phyloP scores from a whole-genome alignment of 2,329 filamentous ascomycete genomes.

The Ophiostoma tasmaniense region DNA sequence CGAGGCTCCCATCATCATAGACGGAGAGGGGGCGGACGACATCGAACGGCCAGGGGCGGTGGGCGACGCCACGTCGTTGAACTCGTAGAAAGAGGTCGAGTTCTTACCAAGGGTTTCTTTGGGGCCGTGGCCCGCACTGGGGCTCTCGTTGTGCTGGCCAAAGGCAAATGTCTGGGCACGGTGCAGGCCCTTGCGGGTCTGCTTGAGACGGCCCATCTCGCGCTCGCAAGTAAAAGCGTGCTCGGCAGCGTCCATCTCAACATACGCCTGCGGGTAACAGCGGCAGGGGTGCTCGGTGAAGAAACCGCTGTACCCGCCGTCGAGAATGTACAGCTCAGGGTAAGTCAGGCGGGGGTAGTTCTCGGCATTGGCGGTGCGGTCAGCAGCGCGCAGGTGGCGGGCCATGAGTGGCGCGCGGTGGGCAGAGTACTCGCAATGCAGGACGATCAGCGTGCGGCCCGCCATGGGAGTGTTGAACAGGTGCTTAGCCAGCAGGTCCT shows the following conservation, averaged over 20 bases:
- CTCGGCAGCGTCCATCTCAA: slow-evolving; percentile 90
- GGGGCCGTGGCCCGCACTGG: background rate
- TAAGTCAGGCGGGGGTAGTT: slow-evolving; percentile 85
- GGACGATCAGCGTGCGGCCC: slow-evolving; percentile 71
- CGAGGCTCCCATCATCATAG: slow-evolving; percentile 36
- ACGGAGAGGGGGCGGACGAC: slow-evolving; percentile 29
- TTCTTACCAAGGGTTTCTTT: background rate
- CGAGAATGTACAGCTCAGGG: slow-evolving; percentile 92
- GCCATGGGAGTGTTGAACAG: slow-evolving; percentile 63
- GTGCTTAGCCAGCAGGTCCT: slow-evolving; percentile 71
- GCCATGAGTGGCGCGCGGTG: slow-evolving; percentile 96
- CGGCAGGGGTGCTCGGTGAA: slow-evolving; percentile 68
- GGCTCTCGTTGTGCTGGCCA: slow-evolving; percentile 53
- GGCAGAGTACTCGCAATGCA: slow-evolving; percentile 98
- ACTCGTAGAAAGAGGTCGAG: slow-evolving; percentile 22
- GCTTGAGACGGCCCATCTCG: slow-evolving; percentile 86
- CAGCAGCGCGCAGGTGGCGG: slow-evolving; percentile 80
- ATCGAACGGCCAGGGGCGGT: slow-evolving; percentile 40
- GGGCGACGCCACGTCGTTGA: slow-evolving; percentile 44
- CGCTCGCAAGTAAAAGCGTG: slow-evolving; percentile 90
- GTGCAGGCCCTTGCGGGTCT: slow-evolving; percentile 70
- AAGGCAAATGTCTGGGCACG: slow-evolving; percentile 94
- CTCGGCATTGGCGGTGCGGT: slow-evolving; percentile 77
- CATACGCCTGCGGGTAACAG: slow-evolving; percentile 91
- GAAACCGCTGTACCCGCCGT: slow-evolving; percentile 93